These are phyloP conservation scores for Annona cherimola DNA, from an alignment of 164 flowering plant species.

Conservation along the genomic window DNA sequence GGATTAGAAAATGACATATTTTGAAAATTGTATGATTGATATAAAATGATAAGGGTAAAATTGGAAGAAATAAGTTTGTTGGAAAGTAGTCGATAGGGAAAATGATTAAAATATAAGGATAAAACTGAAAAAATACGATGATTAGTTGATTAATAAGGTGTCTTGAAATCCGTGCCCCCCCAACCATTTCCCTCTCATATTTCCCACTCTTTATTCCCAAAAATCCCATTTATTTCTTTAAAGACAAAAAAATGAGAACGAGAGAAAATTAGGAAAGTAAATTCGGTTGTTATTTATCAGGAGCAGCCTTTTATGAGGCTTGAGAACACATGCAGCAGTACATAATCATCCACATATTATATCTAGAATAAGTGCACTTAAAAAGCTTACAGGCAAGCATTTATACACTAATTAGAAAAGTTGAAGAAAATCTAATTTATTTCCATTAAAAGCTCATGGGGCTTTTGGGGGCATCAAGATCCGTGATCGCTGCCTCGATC, in stretches of 20 bases:
- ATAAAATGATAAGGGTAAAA: no score
- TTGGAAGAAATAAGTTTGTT: no score
- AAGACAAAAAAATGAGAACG: not conserved
- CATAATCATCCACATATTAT: not conserved
- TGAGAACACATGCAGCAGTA: not conserved
- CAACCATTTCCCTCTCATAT: no score
- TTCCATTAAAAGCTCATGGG: slow-evolving; percentile 12
- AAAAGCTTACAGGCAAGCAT: not conserved
- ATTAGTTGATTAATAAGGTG: no score
- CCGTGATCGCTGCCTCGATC: slow-evolving; percentile 57
- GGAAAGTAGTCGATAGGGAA: no score
- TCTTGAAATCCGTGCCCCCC: no score
- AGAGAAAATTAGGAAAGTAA: not conserved
- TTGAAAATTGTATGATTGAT: no score
- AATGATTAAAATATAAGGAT: no score
- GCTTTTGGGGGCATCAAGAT: slow-evolving; percentile 43
- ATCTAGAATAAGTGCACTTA: not conserved
- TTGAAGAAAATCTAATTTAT: not conserved
- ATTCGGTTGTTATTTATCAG: not conserved
- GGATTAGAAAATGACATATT: no score
- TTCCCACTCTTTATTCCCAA: no score
- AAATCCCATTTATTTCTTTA: no score
- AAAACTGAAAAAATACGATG: no score
- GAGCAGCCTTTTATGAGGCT: not conserved
- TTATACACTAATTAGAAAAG: not conserved